phyloP scores from a whole-genome alignment of 2,329 filamentous ascomycete species.

The Aureobasidium sp. region DNA sequence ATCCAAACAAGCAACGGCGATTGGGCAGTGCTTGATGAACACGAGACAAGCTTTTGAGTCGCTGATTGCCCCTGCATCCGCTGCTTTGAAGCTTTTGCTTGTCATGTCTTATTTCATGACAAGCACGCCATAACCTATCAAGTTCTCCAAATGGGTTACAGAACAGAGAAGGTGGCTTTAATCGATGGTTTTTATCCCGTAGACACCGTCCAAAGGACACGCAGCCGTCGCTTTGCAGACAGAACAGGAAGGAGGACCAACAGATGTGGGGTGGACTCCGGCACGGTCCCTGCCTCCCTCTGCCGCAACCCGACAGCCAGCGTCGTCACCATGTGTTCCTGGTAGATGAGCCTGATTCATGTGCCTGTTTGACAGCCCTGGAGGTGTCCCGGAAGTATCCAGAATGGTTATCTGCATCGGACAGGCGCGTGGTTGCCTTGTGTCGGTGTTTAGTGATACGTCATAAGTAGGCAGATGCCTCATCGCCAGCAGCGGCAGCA shows the following conservation, averaged over 20 bases:
- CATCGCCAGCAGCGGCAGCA: not conserved
- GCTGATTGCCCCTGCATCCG: conserved; percentile 7
- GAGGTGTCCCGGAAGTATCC: not conserved
- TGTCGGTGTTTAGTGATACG: not conserved
- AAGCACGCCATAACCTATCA: not conserved
- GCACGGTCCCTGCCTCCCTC: conserved; percentile 3
- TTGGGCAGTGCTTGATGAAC: not conserved
- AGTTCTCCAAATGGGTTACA: not conserved
- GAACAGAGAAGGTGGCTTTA: not conserved
- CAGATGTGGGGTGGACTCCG: not conserved
- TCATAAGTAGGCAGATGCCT: not conserved
- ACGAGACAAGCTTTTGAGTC: conserved; percentile 11
- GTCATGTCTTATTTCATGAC: not conserved
- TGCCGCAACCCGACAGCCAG: not conserved
- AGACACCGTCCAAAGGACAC: not conserved
- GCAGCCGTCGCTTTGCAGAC: not conserved
- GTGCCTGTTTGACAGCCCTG: not conserved
- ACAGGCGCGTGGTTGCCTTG: not conserved
- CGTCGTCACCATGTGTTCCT: conserved; percentile 3
- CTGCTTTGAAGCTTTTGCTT: not conserved
- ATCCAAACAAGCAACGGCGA: conserved; percentile 11
- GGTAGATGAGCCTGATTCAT: conserved; percentile 8
- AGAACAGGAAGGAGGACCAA: not conserved
- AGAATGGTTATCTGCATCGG: not conserved
- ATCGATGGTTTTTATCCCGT: not conserved